These are phyloP conservation scores for Oryza longistaminata DNA, from an alignment of 176 grass and related monocot species.

Conservation along the genomic window DNA sequence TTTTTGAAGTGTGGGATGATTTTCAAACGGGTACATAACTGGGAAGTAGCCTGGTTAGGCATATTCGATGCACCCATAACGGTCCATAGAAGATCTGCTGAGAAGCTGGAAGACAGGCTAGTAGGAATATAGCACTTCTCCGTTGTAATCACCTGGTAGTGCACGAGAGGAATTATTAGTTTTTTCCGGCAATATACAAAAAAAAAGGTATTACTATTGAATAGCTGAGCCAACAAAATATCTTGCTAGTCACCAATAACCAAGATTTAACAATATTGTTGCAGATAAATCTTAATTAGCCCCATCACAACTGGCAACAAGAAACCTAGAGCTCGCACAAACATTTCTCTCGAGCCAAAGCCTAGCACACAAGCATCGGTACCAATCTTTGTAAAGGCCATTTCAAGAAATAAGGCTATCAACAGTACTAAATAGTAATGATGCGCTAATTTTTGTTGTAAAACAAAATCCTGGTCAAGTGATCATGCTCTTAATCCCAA, in stretches of 20 bases:
- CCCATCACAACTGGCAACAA: neutral
- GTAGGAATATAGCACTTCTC: slow-evolving; percentile 85
- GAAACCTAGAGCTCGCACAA: neutral
- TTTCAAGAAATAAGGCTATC: neutral
- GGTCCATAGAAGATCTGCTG: slow-evolving; percentile 57
- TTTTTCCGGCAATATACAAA: neutral
- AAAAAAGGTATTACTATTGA: neutral
- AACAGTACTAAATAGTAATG: neutral
- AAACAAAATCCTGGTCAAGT: neutral
- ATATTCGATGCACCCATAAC: slow-evolving; percentile 90
- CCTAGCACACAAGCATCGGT: neutral
- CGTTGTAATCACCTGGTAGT: slow-evolving; percentile 54
- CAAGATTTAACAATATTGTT: neutral
- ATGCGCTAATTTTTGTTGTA: slow-evolving; percentile 12
- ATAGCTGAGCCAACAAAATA: slow-evolving; percentile 9
- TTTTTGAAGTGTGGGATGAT: slow-evolving; percentile 39
- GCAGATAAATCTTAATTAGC: slow-evolving; percentile 6
- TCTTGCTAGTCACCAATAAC: neutral
- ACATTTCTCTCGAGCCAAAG: neutral
- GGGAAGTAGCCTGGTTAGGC: slow-evolving; percentile 39
- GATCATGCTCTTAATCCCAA: neutral
- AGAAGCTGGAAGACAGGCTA: slow-evolving; percentile 57
- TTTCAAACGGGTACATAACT: slow-evolving; percentile 59
- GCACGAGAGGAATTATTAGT: neutral
- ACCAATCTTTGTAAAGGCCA: neutral